phyloP scores from a whole-genome alignment of 768 basidiomycete species.

The Mycena haematopus region DNA sequence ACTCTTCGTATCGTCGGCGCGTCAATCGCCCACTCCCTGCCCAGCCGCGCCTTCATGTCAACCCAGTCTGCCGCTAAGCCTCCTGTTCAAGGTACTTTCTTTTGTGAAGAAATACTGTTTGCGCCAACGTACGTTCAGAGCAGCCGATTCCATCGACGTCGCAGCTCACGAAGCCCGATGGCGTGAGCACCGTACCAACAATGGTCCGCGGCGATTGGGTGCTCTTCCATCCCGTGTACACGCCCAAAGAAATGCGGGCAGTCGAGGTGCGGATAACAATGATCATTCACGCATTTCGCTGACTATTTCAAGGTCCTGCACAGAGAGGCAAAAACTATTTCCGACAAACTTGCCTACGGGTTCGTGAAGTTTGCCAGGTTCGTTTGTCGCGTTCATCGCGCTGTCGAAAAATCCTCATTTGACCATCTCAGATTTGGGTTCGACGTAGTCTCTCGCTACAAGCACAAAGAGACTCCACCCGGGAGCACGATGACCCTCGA shows the following conservation, averaged over 20 bases:
- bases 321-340: conserved; percentile 62
- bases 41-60: conserved; percentile 19
- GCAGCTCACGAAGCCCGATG: conserved; percentile 47
- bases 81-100: neutral
- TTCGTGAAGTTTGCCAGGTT: conserved; percentile 66
- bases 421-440: conserved; percentile 61
- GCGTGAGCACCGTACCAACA: conserved; percentile 59
- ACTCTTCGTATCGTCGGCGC: conserved; percentile 2
- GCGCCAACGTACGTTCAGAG: neutral
- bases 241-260: conserved; percentile 70
- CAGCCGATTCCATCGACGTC: neutral
- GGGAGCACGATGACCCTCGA: conserved; percentile 69
- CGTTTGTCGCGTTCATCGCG: conserved; percentile 10
- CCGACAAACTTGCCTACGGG: conserved; percentile 75
- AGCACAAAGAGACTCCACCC: conserved; percentile 69
- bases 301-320: conserved; percentile 65
- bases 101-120: neutral
- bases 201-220: conserved; percentile 85
- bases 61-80: neutral
- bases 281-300: neutral
- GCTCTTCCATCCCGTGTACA: conserved; percentile 92
- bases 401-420: too few species aligned
- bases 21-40: neutral
- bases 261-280: conserved; percentile 59
- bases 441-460: conserved; percentile 88